Base-by-base conservation (phyloP, 192 early-diverging fungal genomes). In the Coemansia sp. region DNA sequence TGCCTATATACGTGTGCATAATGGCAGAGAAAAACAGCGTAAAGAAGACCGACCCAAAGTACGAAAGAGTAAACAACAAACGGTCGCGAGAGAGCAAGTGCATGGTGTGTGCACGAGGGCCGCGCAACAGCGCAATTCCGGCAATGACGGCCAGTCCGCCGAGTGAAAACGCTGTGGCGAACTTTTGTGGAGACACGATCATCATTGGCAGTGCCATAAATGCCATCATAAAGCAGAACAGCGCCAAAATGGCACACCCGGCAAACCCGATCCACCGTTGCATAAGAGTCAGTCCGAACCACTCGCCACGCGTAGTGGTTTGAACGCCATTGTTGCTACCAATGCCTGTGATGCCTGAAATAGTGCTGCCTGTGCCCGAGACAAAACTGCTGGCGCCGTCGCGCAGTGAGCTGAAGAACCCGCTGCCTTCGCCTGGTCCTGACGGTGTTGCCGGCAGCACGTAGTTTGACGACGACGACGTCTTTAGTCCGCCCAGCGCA, bases 21-120 rank as follows among this genome's bases (percentile, higher is more conserved):
- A 84, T 84, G 4, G 67, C 60, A 23, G 92, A 88, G 68, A 89
- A 90, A 59, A 91, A 97, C 57, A 98, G 82, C 2, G 93, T 95
- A 51, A 92, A 74, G 26, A 82, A 71, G 83, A 98, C 89, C 23
- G 90, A 90, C 21, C 86, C 88, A 44, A 97, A 71, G 64, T 97
- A 97, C 8, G 85, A 72, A 15, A 71, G 57, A 1, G 92, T 94
- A 61, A 95, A 96, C 21, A 92, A 84, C 31, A 94, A 56, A 36
- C 96, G 83, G 46, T 93, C 89, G 50, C 68, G 69, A 15, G 90
- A 90, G 28, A 92, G 73, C 73, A 95, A 79, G 60, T 95, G 92
- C 60, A 84, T 81, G 36, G 92, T 55, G 68, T 95, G 92, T 7
- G 93, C 86, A 34, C 83, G 76, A 18, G 91, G 93, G 5, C 95